Percentiles rank a stretch among this genome's conserved stretches.
Conservation (phyloP, 306 rosid species). For the Quercus agrifolia region DNA sequence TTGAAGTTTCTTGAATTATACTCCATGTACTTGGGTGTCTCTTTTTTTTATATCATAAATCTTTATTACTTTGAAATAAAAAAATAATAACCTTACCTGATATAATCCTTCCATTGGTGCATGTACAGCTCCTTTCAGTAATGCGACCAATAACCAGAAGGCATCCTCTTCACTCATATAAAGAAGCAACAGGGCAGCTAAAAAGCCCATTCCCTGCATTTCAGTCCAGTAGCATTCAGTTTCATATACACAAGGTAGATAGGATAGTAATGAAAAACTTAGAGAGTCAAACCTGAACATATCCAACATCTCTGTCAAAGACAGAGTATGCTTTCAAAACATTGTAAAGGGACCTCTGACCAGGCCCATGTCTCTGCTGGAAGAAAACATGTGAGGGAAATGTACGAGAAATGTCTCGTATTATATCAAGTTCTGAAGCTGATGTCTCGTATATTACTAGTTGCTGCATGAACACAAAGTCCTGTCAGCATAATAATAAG, state of each 20-base stretch:
- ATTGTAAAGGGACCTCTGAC: constrained; percentile 97
- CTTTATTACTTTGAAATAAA: too few species aligned
- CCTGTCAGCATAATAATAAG: constrained; percentile 22
- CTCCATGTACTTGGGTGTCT: too few species aligned
- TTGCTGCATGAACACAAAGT: constrained; percentile 61
- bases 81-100: constrained; percentile 48
- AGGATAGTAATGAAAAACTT: constrained; percentile 8
- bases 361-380: constrained; percentile 99
- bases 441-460: constrained; percentile 96
- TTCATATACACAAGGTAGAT: neutral
- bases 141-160: constrained; percentile 94
- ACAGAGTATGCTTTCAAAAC: constrained; percentile 95
- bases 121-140: constrained; percentile 96
- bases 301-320: constrained; percentile 94
- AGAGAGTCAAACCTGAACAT: constrained; percentile 78
- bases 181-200: constrained; percentile 94
- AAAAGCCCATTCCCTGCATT: constrained; percentile 97
- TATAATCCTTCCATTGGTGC: constrained; percentile 99
- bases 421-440: constrained; percentile 91
- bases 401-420: constrained; percentile 95
- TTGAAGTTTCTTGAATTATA: too few species aligned
- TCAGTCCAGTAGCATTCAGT: constrained; percentile 29
- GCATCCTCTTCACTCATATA: constrained; percentile 99
- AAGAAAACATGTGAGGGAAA: constrained; percentile 97
- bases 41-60: too few species aligned